Percentiles rank a stretch among this genome's conserved stretches.
phyloP scores from a whole-genome alignment of 352 stramenopile species.

The Phytophthora cactorum region DNA sequence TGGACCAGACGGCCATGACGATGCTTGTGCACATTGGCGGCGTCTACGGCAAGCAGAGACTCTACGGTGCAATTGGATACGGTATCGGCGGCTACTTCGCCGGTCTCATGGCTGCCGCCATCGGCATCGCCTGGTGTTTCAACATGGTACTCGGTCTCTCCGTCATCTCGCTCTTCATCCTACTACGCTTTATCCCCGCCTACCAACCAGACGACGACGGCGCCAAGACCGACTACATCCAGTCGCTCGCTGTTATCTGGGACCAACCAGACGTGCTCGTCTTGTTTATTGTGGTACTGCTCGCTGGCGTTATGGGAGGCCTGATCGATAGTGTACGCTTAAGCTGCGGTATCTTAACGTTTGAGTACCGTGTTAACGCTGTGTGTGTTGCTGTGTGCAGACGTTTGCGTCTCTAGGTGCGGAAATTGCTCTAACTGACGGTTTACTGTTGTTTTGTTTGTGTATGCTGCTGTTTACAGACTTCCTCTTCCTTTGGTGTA shows the following conservation, averaged over 20 bases:
- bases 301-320: slow-evolving; percentile 63
- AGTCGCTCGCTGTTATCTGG: slow-evolving; percentile 49
- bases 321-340: slow-evolving; percentile 52
- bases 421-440: not conserved
- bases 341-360: not conserved
- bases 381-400: not conserved
- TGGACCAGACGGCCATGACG: slow-evolving; percentile 72
- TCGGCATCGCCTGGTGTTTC: slow-evolving; percentile 82
- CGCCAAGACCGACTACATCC: slow-evolving; percentile 41
- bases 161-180: slow-evolving; percentile 60
- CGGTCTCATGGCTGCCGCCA: slow-evolving; percentile 60
- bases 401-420: not conserved
- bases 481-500: slow-evolving; percentile 67
- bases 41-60: slow-evolving; percentile 80
- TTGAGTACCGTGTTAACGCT: not conserved
- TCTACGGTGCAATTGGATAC: slow-evolving; percentile 76
- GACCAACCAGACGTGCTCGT: slow-evolving; percentile 66
- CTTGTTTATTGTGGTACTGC: slow-evolving; percentile 70
- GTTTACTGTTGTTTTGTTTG: not conserved
- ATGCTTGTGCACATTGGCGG: slow-evolving; percentile 65
- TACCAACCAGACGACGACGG: slow-evolving; percentile 41
- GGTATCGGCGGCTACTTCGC: slow-evolving; percentile 70
- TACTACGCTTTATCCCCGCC: slow-evolving; percentile 57
- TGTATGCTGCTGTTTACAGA: slow-evolving; percentile 10
- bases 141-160: slow-evolving; percentile 75